These are phyloP conservation scores for Kentomonas sorsogonicus DNA, from an alignment of 208 protist species.

Conservation along the genomic window DNA sequence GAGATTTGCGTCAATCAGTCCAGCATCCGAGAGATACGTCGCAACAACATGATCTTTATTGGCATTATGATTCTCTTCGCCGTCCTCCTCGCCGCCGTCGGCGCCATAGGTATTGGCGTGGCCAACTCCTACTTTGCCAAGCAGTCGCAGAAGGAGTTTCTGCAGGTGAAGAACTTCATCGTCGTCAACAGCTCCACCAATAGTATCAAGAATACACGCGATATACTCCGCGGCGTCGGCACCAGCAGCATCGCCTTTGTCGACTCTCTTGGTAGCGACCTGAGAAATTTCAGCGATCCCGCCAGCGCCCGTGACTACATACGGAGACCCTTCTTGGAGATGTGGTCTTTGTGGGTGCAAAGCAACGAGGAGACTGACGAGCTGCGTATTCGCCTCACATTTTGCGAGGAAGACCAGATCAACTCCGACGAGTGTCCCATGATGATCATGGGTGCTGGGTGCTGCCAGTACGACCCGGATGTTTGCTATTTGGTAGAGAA, in stretches of 20 bases:
- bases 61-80: slow-evolving; percentile 20
- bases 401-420: slow-evolving; percentile 20
- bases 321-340: slow-evolving; percentile 19
- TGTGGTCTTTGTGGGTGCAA: slow-evolving; percentile 21
- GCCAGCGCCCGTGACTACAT: slow-evolving; percentile 20
- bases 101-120: slow-evolving; percentile 30
- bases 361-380: slow-evolving; percentile 14
- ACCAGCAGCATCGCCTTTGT: slow-evolving; percentile 24
- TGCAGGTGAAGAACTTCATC: slow-evolving; percentile 24
- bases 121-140: slow-evolving; percentile 33
- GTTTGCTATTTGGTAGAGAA: slow-evolving; percentile 22
- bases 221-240: slow-evolving; percentile 12
- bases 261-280: no score
- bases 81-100: slow-evolving; percentile 34
- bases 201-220: no score
- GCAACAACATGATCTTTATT: slow-evolving; percentile 22
- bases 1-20: no score
- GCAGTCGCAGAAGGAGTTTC: slow-evolving; percentile 12
- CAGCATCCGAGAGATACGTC: no score
- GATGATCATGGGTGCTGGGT: slow-evolving; percentile 24
- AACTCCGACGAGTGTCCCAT: slow-evolving; percentile 13
- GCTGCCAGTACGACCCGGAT: neutral
- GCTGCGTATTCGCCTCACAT: slow-evolving; percentile 35
- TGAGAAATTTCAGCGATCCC: slow-evolving; percentile 3
- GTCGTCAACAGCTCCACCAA: slow-evolving; percentile 52